Evolutionary conservation across 352 stramenopile species (phyloP).

Genomic region (Peronosclerospora sorghi): DNA sequence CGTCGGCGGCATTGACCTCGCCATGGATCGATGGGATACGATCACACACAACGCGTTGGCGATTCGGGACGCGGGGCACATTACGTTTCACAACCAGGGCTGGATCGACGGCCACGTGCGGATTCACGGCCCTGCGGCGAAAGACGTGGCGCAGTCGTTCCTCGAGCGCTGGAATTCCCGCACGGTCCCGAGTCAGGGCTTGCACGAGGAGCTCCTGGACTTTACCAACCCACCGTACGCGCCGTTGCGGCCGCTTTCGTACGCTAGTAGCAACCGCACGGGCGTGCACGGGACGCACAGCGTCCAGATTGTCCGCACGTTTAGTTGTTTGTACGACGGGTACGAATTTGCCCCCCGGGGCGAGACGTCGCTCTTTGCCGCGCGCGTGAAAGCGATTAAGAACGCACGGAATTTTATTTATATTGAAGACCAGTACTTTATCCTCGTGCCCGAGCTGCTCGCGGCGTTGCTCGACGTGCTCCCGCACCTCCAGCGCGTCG

Average conservation of each 20-base stretch:
- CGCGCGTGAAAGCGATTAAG: slow-evolving; percentile 31
- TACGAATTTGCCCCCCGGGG: slow-evolving; percentile 45
- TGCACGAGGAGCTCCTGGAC: slow-evolving; percentile 23
- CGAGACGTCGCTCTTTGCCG: slow-evolving; percentile 33
- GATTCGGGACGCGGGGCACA: slow-evolving; percentile 17
- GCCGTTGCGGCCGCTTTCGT: slow-evolving; percentile 5
- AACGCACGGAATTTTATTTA: slow-evolving; percentile 32
- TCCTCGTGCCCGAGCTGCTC: slow-evolving; percentile 33
- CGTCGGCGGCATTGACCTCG: slow-evolving; percentile 42
- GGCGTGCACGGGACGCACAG: slow-evolving; percentile 15
- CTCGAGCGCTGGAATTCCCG: slow-evolving; percentile 39
- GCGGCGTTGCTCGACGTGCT: slow-evolving; percentile 32
- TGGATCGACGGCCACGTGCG: slow-evolving; percentile 44
- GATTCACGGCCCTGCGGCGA: slow-evolving; percentile 30
- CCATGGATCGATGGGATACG: slow-evolving; percentile 47
- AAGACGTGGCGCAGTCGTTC: slow-evolving; percentile 46
- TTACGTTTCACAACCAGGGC: slow-evolving; percentile 27
- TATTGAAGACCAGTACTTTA: slow-evolving; percentile 24
- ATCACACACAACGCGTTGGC: slow-evolving; percentile 29
- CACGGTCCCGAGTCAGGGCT: slow-evolving; percentile 9
- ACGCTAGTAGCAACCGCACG: slow-evolving; percentile 4
- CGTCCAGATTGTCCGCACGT: slow-evolving; percentile 47
- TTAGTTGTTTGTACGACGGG: slow-evolving; percentile 37
- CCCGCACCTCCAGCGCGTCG: slow-evolving; percentile 30
- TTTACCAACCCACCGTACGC: slow-evolving; percentile 33